Evolutionary conservation across 169 alveolate species (phyloP), one percentile per base, ranked within the genome.

Genomic region (Perkinsus chesapeaki): DNA sequence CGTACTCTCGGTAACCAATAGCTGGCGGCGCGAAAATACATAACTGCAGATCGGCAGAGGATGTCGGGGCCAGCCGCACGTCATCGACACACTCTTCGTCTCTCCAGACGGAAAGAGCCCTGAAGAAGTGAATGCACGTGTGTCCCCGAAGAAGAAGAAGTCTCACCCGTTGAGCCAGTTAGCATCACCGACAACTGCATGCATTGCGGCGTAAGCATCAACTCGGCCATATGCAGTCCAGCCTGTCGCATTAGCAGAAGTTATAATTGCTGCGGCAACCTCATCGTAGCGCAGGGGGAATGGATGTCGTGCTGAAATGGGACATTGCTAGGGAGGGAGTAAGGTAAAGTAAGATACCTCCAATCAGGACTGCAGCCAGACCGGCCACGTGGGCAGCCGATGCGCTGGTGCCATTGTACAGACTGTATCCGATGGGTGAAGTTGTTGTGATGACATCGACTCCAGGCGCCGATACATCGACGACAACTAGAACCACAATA

Each of bases 101-200:
- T 34, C 27, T 60, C 82, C 82, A 60, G 23, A 60, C 82, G 27
- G 82, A 20, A 7, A 60, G 23, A 7, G 82, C 82, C 82, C 82
- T 60, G 82, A 7, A 1, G 36, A 60, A 16, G 12, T 34, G 31
- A 60, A 60, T 60, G 12, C 31, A 23, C 82, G 12, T 0, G 27
- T 5, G 82, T 16, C 3, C 3, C 31, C 82, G 12, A 27, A 60
- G 31, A 1, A 20, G 1, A 34, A 20, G 37, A 5, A 12, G 7
- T 34, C 82, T 60, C 82, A 60, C 82, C 82, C 82, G 82, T 60
- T 60, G 27, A 60, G 82, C 82, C 82, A 60, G 82, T 60, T 60
- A 16, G 82, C 82, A 16, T 60, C 31, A 7, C 82, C 82, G 27
- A 60, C 82, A 23, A 60, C 82, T 23, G 82, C 82, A 20, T 60